Conservation (phyloP, 2,329 filamentous ascomycete species). For the Colletotrichum limetticola region DNA sequence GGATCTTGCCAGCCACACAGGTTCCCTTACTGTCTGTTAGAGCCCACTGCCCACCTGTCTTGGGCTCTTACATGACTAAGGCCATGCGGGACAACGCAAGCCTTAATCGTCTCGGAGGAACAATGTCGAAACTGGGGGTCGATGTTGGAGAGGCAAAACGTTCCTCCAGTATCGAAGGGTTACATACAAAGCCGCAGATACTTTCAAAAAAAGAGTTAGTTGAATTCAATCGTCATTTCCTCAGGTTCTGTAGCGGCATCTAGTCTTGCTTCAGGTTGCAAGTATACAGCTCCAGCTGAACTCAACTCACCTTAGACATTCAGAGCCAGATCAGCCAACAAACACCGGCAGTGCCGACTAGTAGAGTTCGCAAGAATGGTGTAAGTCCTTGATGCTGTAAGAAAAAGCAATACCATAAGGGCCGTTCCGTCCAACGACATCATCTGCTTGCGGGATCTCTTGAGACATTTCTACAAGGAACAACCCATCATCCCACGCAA, state of each 20-base stretch:
- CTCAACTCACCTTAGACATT: not conserved
- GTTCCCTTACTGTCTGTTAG: not conserved
- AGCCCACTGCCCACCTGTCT: not conserved
- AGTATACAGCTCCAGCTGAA: not conserved
- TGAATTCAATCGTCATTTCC: too few relatives aligned
- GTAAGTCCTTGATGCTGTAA: not conserved
- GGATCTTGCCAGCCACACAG: not conserved
- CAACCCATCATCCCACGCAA: not conserved
- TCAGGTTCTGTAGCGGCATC: not conserved
- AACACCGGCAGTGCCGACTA: not conserved
- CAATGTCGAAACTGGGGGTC: not conserved
- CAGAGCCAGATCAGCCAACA: not conserved
- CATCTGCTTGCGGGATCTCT: not conserved
- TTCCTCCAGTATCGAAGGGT: not conserved
- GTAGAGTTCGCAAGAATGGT: not conserved
- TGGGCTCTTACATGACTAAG: not conserved
- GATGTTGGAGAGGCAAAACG: not conserved
- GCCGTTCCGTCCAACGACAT: not conserved
- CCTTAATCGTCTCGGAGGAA: conserved; percentile 9
- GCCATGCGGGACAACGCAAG: conserved; percentile 13
- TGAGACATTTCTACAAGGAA: not conserved
- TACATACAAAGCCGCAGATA: not conserved
- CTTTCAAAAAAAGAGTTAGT: not conserved
- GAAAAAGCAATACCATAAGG: not conserved
- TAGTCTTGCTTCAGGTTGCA: not conserved